Evolutionary conservation across 2,329 filamentous ascomycete genomes (phyloP), one percentile per base, ranked within the genome.

Genomic region (Cadophora sp.): DNA sequence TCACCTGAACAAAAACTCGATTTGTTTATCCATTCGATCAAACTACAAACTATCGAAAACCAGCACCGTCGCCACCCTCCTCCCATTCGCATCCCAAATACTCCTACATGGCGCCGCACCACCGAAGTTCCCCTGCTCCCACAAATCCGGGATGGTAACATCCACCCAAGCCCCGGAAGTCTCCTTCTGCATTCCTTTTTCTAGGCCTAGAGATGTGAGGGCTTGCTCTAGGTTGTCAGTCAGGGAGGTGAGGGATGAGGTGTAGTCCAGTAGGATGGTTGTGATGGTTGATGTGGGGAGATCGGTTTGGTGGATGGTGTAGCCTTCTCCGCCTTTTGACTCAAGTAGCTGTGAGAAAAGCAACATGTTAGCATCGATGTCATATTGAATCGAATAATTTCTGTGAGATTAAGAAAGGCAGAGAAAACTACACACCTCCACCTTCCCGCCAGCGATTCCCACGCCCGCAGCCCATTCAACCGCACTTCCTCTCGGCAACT

Each of bases 401-500:
- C 31, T 11, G 11, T 34, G 11, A 34, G 31, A 34, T 34, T 34
- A 11, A 34, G 11, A 34, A 11, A 11, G 31, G 31, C 40, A 7
- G 51, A 11, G 16, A 27, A 19, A 37, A 51, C 46, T 24, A 71
- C 66, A 55, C 61, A 76, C 72, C 59, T 66, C 66, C 1, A 77
- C 51, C 56, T 43, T 29, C n/a, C 69, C 71, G 19, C 60, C 51
- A 2, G 64, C 69, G 53, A 91, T 79, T 0, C 92, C 92, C 3
- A 87, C 77, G 67, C 91, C 86, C 1, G 85, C 90, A 73, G 92
- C 91, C 94, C 95, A 99, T 81, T 99, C 96, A 12, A 97, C 87
- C 46, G 84, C 84, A 31, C 91, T 91, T 19, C 82, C 83, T 24
- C 92, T 87, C 0, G 96, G 96, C 14, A 99, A 83, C 72, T 89